Percentiles rank a stretch among this genome's conserved stretches.
Evolutionary conservation across 140 eudicot genomes (phyloP).

Genomic region (Anethum foeniculum): DNA sequence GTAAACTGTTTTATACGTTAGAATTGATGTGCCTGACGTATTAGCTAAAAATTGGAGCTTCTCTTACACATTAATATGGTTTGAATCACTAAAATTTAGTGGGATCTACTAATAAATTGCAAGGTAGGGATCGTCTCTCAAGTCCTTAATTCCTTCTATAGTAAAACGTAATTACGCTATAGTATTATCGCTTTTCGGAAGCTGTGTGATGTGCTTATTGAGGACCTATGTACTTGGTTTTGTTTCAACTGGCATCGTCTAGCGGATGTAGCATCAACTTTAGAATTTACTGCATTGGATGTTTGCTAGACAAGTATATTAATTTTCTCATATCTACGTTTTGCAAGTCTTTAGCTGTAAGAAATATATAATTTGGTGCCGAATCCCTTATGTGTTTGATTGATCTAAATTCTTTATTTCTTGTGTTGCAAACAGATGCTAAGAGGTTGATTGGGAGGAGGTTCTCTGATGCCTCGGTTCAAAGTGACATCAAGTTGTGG

Average conservation of each 20-base stretch:
- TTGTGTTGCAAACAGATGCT: conserved; percentile 18
- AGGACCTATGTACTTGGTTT: too few relatives aligned
- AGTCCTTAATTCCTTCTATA: neutral
- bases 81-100: neutral
- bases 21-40: neutral
- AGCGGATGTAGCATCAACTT: too few relatives aligned
- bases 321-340: too few relatives aligned
- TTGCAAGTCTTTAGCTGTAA: neutral
- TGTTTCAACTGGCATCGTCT: too few relatives aligned
- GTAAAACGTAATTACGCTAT: too few relatives aligned
- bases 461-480: conserved; percentile 27
- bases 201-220: too few relatives aligned
- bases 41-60: neutral
- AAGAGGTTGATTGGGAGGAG: conserved; percentile 35
- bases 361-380: neutral
- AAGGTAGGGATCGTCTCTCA: neutral
- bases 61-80: neutral
- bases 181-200: too few relatives aligned
- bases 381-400: too few relatives aligned
- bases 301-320: neutral
- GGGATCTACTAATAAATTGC: neutral
- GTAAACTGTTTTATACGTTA: neutral
- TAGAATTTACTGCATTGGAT: neutral
- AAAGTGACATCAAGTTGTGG: conserved; percentile 33
- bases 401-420: too few relatives aligned